Conservation (phyloP, 176 grass and related monocot genomes). For the Rhynchospora breviuscula region DNA sequence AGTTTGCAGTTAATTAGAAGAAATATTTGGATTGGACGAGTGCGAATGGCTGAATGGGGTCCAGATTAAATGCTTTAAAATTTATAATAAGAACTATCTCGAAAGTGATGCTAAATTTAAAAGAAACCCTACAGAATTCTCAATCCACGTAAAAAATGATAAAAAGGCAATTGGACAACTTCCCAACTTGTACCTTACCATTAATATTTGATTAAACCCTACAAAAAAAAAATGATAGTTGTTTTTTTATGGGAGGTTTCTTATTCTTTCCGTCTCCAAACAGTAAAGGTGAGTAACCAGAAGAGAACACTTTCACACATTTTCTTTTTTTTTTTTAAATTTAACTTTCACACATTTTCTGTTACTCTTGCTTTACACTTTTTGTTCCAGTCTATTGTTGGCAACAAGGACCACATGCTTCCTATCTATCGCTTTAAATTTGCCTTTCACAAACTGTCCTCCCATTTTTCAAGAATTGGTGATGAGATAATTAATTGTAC, state of each 20-base stretch:
- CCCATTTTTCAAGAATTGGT: neutral
- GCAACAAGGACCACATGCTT: neutral
- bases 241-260: neutral
- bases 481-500: neutral
- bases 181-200: neutral
- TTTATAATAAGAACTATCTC: neutral
- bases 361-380: neutral
- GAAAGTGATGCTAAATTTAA: neutral
- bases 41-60: neutral
- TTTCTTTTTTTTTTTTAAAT: neutral
- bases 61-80: neutral
- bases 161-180: neutral
- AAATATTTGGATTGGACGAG: neutral
- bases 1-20: neutral
- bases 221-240: neutral
- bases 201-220: neutral
- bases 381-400: neutral
- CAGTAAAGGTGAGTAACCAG: neutral
- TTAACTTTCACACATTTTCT: neutral
- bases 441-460: neutral
- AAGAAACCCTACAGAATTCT: neutral
- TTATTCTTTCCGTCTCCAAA: slow-evolving; percentile 18
- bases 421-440: neutral
- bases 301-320: neutral
- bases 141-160: neutral